A percentile compares a stretch with the other conserved stretches of the same genome.
Conservation (phyloP, 768 basidiomycete genomes). For the Lactarius indigo region DNA sequence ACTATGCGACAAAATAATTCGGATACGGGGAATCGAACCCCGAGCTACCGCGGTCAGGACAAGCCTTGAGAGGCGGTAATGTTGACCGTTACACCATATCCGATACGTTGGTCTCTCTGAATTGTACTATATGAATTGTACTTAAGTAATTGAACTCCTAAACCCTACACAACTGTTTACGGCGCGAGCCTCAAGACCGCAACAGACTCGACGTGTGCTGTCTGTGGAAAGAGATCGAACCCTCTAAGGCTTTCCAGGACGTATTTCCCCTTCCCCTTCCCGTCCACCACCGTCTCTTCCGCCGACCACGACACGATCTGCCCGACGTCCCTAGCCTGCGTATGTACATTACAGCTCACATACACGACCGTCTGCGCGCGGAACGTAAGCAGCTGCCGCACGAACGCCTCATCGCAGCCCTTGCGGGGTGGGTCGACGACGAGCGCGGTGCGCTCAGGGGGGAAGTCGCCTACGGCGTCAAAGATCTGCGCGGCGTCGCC, state of each 20-base stretch:
- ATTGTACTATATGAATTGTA: neutral
- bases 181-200: constrained; percentile 52
- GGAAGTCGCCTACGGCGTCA: constrained; percentile 58
- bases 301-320: constrained; percentile 52
- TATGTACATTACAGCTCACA: constrained; percentile 94
- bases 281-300: constrained; percentile 31
- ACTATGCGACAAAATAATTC: constrained; percentile 20
- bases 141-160: fast-evolving
- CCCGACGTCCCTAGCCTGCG: constrained; percentile 86
- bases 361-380: constrained; percentile 71
- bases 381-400: constrained; percentile 74
- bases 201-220: constrained; percentile 34
- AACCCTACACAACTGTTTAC: neutral
- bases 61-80: constrained; percentile 35
- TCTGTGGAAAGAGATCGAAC: constrained; percentile 96
- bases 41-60: constrained; percentile 35
- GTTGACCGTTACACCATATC: constrained; percentile 40
- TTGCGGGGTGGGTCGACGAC: constrained; percentile 92
- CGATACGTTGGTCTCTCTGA: neutral
- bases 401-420: constrained; percentile 80
- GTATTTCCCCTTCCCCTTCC: constrained; percentile 46
- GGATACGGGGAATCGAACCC: constrained; percentile 44
- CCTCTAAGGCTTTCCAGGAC: constrained; percentile 79
- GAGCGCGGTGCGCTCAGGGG: constrained; percentile 60
- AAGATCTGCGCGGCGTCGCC: constrained; percentile 92